A percentile compares a stretch with the other conserved stretches of the same genome.
phyloP scores from a whole-genome alignment of 306 rosid genomes.

The Prunus dulcis region DNA sequence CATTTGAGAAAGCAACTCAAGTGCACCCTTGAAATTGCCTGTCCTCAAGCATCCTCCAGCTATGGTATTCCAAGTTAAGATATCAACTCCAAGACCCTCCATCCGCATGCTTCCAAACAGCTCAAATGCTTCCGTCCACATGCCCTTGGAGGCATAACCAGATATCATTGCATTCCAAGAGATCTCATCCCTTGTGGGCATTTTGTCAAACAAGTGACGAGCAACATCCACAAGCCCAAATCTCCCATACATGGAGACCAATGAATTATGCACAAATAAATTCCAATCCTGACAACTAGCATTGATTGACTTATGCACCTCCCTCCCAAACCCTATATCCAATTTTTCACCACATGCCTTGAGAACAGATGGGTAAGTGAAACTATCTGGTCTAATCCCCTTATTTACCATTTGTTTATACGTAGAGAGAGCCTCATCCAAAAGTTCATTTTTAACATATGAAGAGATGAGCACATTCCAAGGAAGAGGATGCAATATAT shows the following conservation, averaged over 20 bases:
- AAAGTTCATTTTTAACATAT: constrained; percentile 50
- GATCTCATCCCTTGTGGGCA: constrained; percentile 64
- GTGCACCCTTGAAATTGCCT: constrained; percentile 43
- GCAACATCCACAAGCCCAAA: constrained; percentile 73
- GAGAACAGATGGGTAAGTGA: constrained; percentile 73
- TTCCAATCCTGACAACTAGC: constrained; percentile 44
- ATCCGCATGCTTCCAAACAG: constrained; percentile 50
- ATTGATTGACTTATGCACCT: constrained; percentile 63
- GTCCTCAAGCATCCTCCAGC: constrained; percentile 68
- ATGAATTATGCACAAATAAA: constrained; percentile 76
- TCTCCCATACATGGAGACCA: constrained; percentile 79
- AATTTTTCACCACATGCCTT: constrained; percentile 79
- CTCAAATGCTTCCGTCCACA: constrained; percentile 71
- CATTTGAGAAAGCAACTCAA: constrained; percentile 70
- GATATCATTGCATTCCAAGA: constrained; percentile 83
- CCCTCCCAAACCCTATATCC: constrained; percentile 54
- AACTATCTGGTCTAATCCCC: constrained; percentile 63
- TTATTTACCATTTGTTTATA: constrained; percentile 63
- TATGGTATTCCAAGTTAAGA: constrained; percentile 72
- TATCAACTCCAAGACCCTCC: constrained; percentile 45
- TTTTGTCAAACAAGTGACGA: constrained; percentile 58
- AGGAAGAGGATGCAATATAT: constrained; percentile 50
- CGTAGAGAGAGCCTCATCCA: constrained; percentile 48
- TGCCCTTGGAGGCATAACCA: constrained; percentile 60
- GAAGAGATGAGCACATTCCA: constrained; percentile 78